These are phyloP conservation scores for Cymodocea nodosa DNA, from an alignment of 116 monocot genomes.

Conservation along the genomic window DNA sequence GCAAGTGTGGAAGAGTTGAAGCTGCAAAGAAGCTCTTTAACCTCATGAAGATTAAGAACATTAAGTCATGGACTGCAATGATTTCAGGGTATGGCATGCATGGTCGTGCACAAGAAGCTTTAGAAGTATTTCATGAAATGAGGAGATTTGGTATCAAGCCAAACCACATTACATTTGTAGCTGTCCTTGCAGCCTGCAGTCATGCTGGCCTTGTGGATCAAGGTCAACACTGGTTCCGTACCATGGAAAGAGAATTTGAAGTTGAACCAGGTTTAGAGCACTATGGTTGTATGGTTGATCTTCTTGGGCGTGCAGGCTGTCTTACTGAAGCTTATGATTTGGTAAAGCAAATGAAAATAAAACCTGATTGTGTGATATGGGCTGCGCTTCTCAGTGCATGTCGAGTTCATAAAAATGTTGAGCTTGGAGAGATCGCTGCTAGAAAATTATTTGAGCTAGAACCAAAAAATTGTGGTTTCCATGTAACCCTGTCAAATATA, in stretches of 20 bases:
- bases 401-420: conserved; percentile 59
- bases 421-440: conserved; percentile 66
- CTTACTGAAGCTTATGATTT: conserved; percentile 55
- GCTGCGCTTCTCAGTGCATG: conserved; percentile 73
- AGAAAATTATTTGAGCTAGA: conserved; percentile 60
- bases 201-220: conserved; percentile 67
- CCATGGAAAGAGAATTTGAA: conserved; percentile 42
- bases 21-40: conserved; percentile 56
- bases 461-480: conserved; percentile 65
- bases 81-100: conserved; percentile 81
- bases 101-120: conserved; percentile 54
- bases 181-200: conserved; percentile 78
- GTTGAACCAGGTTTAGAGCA: conserved; percentile 80
- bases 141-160: conserved; percentile 38
- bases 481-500: conserved; percentile 79
- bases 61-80: conserved; percentile 80
- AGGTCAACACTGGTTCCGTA: conserved; percentile 50
- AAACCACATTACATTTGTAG: conserved; percentile 67
- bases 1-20: conserved; percentile 73
- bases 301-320: conserved; percentile 65
- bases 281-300: conserved; percentile 83
- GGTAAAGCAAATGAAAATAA: conserved; percentile 55
- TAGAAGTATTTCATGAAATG: conserved; percentile 67
- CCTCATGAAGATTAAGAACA: conserved; percentile 48
- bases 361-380: conserved; percentile 70